A percentile compares a stretch with the other conserved stretches of the same genome.
phyloP scores from a whole-genome alignment of 2,329 filamentous ascomycete genomes.

The Chlorencoelia australis region DNA sequence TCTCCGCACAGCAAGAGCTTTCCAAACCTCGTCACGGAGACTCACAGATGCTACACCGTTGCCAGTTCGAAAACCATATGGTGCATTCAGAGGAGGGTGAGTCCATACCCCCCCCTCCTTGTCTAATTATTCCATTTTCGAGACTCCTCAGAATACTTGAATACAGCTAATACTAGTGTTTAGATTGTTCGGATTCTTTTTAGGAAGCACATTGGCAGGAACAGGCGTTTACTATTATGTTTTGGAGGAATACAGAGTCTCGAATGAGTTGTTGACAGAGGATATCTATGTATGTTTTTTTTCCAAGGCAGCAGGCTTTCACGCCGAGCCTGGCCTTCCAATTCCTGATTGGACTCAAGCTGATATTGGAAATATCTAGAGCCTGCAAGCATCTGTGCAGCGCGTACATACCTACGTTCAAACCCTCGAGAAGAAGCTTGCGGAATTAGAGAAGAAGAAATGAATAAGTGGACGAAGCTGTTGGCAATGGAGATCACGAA shows the following conservation, averaged over 20 bases:
- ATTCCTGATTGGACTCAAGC: slow-evolving; percentile 6
- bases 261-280: slow-evolving; percentile 86
- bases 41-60: slow-evolving; percentile 31
- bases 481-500: too few relatives aligned
- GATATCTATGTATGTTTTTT: slow-evolving; percentile 80
- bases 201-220: slow-evolving; percentile 72
- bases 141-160: background rate
- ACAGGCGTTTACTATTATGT: slow-evolving; percentile 85
- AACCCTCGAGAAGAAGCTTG: slow-evolving; percentile 71
- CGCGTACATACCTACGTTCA: slow-evolving; percentile 77
- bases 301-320: slow-evolving; percentile 73
- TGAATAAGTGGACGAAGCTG: too few relatives aligned
- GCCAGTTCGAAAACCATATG: slow-evolving; percentile 54
- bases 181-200: slow-evolving; percentile 84
- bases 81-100: slow-evolving; percentile 64
- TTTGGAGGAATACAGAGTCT: slow-evolving; percentile 83
- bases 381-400: slow-evolving; percentile 78
- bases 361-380: slow-evolving; percentile 38
- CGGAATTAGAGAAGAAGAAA: slow-evolving; percentile 55
- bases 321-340: slow-evolving; percentile 64
- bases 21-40: slow-evolving; percentile 30
- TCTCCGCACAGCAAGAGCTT: slow-evolving; percentile 24
- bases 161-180: slow-evolving; percentile 5
- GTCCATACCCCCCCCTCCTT: slow-evolving; percentile 24
- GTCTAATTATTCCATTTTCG: background rate